A percentile compares a stretch with the other conserved stretches of the same genome.
Conservation (phyloP, 2,329 filamentous ascomycete genomes). For the Diatrype stigma region DNA sequence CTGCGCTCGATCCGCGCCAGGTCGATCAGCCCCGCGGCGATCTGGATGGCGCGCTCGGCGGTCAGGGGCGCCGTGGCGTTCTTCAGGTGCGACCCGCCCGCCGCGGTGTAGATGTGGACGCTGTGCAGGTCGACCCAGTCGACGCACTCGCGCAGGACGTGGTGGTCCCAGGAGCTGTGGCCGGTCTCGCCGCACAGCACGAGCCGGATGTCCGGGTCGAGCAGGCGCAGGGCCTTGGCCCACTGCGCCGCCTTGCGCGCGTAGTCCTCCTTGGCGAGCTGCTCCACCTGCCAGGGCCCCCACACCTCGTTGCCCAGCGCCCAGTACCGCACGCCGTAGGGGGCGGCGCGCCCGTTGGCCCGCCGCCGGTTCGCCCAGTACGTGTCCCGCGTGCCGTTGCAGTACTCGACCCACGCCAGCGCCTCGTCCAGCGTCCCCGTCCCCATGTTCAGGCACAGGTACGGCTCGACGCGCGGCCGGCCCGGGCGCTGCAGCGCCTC, state of each 20-base stretch:
- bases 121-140: slow-evolving; percentile 73
- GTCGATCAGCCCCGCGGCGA: slow-evolving; percentile 65
- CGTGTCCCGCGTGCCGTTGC: slow-evolving; percentile 72
- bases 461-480: slow-evolving; percentile 68
- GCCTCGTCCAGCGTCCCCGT: slow-evolving; percentile 59
- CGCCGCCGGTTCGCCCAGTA: slow-evolving; percentile 79
- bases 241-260: slow-evolving; percentile 65
- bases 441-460: slow-evolving; percentile 76
- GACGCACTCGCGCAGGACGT: slow-evolving; percentile 67
- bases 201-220: slow-evolving; percentile 65
- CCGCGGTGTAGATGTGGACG: slow-evolving; percentile 73
- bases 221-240: slow-evolving; percentile 68
- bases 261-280: slow-evolving; percentile 67
- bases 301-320: slow-evolving; percentile 73
- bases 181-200: slow-evolving; percentile 73
- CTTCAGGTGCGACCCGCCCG: slow-evolving; percentile 38
- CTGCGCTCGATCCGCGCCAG: slow-evolving; percentile 67
- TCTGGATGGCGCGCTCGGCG: slow-evolving; percentile 71
- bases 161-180: slow-evolving; percentile 65
- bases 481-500: slow-evolving; percentile 56
- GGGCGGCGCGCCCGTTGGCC: slow-evolving; percentile 69
- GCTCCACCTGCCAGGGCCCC: slow-evolving; percentile 64
- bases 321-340: slow-evolving; percentile 83
- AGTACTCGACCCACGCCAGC: slow-evolving; percentile 81
- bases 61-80: slow-evolving; percentile 60